Evolutionary conservation across 116 monocot species (phyloP).

Genomic region (Dioscorea cayenensis): DNA sequence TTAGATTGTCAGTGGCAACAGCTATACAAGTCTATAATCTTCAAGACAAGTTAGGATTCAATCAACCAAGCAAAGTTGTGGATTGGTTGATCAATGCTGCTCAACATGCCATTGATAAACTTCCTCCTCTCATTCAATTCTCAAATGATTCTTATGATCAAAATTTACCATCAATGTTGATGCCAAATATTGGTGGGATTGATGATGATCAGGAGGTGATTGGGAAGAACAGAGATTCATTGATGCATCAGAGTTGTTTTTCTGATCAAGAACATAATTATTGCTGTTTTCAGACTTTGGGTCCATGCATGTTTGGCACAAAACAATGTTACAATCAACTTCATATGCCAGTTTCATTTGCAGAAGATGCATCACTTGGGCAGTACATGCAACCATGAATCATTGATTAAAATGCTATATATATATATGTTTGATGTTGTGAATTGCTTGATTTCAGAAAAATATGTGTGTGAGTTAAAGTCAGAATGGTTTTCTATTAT

Average conservation of each 20-base stretch:
- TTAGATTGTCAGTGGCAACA: conserved; percentile 67
- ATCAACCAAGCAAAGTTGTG: conserved; percentile 75
- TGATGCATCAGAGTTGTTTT: background rate
- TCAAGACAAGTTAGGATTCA: conserved; percentile 60
- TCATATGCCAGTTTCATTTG: background rate
- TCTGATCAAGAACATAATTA: no score
- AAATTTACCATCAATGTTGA: background rate
- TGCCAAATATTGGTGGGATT: no score
- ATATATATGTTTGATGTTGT: no score
- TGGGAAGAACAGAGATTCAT: background rate
- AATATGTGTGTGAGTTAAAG: no score
- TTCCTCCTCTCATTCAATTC: conserved; percentile 37
- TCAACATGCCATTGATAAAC: conserved; percentile 66
- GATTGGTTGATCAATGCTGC: conserved; percentile 68
- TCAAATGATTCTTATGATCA: background rate
- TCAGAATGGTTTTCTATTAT: no score
- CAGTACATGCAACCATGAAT: background rate
- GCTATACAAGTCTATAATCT: conserved; percentile 79
- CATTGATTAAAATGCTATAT: background rate
- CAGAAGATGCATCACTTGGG: background rate
- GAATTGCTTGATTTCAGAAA: no score
- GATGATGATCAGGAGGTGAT: background rate
- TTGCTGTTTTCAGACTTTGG: background rate
- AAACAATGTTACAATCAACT: background rate
- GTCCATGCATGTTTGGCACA: background rate